A percentile compares a stretch with the other conserved stretches of the same genome.
Conservation (phyloP, 192 early-diverging fungal species). For the Cetraspora pellucida region DNA sequence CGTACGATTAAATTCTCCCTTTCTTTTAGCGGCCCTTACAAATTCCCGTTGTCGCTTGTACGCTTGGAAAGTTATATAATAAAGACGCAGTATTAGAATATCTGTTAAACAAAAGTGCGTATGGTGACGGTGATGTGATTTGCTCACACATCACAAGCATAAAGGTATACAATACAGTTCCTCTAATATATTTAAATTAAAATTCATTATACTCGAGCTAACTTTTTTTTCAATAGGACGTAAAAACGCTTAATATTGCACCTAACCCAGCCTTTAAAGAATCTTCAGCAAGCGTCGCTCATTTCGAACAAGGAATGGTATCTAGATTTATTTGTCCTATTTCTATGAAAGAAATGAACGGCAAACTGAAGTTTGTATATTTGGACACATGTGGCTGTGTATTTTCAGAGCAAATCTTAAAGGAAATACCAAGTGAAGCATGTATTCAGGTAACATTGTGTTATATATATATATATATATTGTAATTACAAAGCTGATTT, state of each 20-base stretch:
- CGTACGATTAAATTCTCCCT: background rate
- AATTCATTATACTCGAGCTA: background rate
- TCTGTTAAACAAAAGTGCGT: constrained; percentile 67
- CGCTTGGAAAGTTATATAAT: constrained; percentile 83
- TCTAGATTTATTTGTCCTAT: constrained; percentile 77
- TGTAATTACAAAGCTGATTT: background rate
- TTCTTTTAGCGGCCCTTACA: constrained; percentile 49
- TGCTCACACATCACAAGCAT: constrained; percentile 69
- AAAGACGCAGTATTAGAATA: constrained; percentile 77
- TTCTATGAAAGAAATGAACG: constrained; percentile 85
- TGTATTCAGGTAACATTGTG: constrained; percentile 59
- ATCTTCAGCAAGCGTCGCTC: constrained; percentile 48
- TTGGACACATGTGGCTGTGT: constrained; percentile 76
- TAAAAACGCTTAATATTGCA: constrained; percentile 67
- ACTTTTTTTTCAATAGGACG: constrained; percentile 48
- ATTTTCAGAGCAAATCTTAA: constrained; percentile 75
- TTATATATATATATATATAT: background rate
- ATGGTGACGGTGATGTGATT: constrained; percentile 79
- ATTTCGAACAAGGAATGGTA: constrained; percentile 54
- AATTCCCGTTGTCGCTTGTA: constrained; percentile 68
- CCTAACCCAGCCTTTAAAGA: constrained; percentile 64
- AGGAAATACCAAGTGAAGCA: constrained; percentile 61
- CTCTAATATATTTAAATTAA: background rate
- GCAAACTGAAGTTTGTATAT: constrained; percentile 69
- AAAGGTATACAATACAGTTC: constrained; percentile 44